Conservation (phyloP, 257 asterid species). For the Petunia axillaris region DNA sequence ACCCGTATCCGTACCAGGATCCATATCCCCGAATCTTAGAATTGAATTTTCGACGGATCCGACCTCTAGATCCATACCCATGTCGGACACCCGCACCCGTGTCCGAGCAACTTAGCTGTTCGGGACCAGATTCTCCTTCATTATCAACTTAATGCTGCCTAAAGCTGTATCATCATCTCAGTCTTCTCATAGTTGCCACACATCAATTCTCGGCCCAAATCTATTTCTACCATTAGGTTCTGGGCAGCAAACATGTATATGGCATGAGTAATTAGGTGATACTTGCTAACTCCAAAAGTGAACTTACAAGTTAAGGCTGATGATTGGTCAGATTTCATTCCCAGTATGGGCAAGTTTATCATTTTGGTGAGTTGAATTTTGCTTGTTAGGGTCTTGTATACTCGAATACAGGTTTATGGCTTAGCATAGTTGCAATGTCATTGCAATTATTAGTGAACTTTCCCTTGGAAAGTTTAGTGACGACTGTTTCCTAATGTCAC, state of each 20-base stretch:
- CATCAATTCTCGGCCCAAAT: neutral
- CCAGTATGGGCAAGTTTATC: neutral
- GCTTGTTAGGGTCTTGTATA: neutral
- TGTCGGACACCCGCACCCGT: no score
- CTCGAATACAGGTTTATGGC: neutral
- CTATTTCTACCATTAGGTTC: neutral
- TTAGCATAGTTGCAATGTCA: neutral
- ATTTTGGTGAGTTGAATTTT: neutral
- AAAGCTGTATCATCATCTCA: constrained; percentile 10
- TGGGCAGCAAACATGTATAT: neutral
- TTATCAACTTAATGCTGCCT: constrained; percentile 7
- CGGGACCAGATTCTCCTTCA: neutral
- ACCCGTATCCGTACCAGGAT: no score
- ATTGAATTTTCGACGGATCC: no score
- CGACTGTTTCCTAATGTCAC: neutral
- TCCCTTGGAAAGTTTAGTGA: neutral
- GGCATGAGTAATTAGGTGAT: neutral
- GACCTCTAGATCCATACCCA: no score
- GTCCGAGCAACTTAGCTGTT: no score
- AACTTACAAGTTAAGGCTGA: neutral
- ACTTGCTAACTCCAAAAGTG: neutral
- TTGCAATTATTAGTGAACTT: neutral
- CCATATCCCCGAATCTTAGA: no score
- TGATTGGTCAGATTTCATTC: neutral
- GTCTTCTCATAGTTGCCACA: neutral